Base-by-base conservation (phyloP, 2,329 filamentous ascomycete species). In the Venturiaceae sp. region DNA sequence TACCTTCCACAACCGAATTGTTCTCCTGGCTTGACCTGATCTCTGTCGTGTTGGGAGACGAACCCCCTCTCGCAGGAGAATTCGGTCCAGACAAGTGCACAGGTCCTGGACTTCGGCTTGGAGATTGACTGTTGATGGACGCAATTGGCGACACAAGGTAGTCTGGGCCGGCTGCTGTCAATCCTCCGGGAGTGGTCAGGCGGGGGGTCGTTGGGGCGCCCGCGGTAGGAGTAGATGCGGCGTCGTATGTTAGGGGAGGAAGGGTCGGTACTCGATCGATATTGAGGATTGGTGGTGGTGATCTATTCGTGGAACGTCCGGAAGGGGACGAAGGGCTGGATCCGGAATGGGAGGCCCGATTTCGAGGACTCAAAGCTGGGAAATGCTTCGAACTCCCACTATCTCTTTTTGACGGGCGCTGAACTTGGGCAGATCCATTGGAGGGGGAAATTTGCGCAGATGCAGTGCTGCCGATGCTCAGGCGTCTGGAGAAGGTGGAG, bases 301-400 rank as follows among this genome's bases (percentile, higher is more conserved):
- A 58, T 63, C 63, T 66, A 69, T 63, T 60, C 62, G 63, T 62
- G 62, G 50, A 46, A 47, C 53, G 59, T 58, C 53, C 47, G 33
- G 53, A 11, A 11, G 36, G 36, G n/a, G 36, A 39, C 11, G 36
- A 39, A 39, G 36, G 36, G n/a, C n/a, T 39, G 36, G 36, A 39
- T 39, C n/a, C 11, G 11, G n/a, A 39, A 11, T 11, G 11, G 36
- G 11, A 11, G 11, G 11, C n/a, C 11, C 36, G 36, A 11, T 11
- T 11, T 11, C 11, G 36, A 39, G 11, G 11, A 11, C 36, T 11
- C n/a, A n/a, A n/a, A 11, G 36, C 11, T 11, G 36, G n/a, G 36
- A 37, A 30, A 53, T 21, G 52, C 21, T 26, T 36, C 5, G 28
- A n/a, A 53, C 32, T 53, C 6, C 30, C 52, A 30, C 34, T 37